Evolutionary conservation across 2,329 filamentous ascomycete genomes (phyloP), one percentile per base, ranked within the genome.

Genomic region (Stagonosporopsis vannaccii): DNA sequence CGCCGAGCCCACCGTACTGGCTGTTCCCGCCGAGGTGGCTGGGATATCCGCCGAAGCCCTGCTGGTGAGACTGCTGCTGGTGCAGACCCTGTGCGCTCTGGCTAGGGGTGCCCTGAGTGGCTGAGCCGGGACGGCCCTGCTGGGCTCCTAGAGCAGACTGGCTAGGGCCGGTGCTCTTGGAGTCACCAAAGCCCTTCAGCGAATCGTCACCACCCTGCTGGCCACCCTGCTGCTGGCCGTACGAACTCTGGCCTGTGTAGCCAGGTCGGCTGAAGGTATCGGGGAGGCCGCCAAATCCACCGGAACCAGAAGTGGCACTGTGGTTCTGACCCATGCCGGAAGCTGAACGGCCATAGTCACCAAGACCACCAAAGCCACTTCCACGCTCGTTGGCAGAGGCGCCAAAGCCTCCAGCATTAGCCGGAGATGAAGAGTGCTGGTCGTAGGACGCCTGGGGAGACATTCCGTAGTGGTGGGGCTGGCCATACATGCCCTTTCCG

Each of bases 381-480:
- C 81, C 81, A 28, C 81, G 77, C 50, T 78, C 80, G 63, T 80
- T 73, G 15, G 78, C 77, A 43, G 78, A 74, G 37, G 77, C 76
- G 28, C 78, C 79, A 59, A 84, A 85, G 17, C 80, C 80, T 43
- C 80, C 81, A 20, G 81, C 81, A 59, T 85, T 87, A 30, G 84
- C 86, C 11, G 87, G 86, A 20, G 87, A 87, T 15, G 86, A 84
- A 2, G 85, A 83, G 70, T 89, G 85, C 62, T 82, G 79, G 40
- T 89, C 87, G 65, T 85, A 87, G 8, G 84, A 84, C 35, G 79
- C 78, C 57, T 82, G 81, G 19, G 80, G 78, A 58, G 79, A 80
- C 77, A 83, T 82, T 56, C 78, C 79, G 70, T 88, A 89, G 63
- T 87, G 84, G 63, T 84, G 81, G 36, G 85, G 84, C 65, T 87